Conservation (phyloP, 179 eudicot genomes). For the Silene noctiflora region DNA sequence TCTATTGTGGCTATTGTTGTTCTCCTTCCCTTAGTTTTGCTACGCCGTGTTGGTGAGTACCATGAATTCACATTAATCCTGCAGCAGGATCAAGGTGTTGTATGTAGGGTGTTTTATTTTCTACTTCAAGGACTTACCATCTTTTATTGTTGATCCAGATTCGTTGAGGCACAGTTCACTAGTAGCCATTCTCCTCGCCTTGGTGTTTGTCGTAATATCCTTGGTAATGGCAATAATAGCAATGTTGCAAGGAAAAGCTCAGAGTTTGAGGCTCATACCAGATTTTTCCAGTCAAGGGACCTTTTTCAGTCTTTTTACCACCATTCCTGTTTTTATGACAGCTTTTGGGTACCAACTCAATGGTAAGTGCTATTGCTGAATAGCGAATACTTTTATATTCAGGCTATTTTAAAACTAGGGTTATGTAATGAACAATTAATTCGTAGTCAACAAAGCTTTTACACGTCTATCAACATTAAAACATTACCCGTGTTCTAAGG, state of each 20-base stretch:
- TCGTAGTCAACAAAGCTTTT: neutral
- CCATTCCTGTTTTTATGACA: conserved; percentile 74
- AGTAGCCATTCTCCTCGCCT: conserved; percentile 58
- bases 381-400: neutral
- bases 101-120: neutral
- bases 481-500: neutral
- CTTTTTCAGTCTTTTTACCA: conserved; percentile 68
- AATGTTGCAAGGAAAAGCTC: conserved; percentile 53
- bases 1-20: conserved; percentile 44
- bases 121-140: conserved; percentile 12
- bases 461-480: too few relatives aligned
- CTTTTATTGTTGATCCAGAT: conserved; percentile 31
- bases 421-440: neutral
- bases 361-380: conserved; percentile 39
- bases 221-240: conserved; percentile 68
- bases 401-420: neutral
- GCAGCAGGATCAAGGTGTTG: neutral
- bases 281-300: conserved; percentile 44
- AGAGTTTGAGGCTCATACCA: conserved; percentile 50
- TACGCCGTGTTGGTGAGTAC: conserved; percentile 74
- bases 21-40: conserved; percentile 67
- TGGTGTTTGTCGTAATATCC: conserved; percentile 80
- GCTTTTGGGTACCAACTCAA: conserved; percentile 90
- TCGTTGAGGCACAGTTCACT: conserved; percentile 43
- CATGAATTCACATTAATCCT: neutral